Conservation (phyloP, 352 stramenopile genomes). For the Phytophthora sp. region DNA sequence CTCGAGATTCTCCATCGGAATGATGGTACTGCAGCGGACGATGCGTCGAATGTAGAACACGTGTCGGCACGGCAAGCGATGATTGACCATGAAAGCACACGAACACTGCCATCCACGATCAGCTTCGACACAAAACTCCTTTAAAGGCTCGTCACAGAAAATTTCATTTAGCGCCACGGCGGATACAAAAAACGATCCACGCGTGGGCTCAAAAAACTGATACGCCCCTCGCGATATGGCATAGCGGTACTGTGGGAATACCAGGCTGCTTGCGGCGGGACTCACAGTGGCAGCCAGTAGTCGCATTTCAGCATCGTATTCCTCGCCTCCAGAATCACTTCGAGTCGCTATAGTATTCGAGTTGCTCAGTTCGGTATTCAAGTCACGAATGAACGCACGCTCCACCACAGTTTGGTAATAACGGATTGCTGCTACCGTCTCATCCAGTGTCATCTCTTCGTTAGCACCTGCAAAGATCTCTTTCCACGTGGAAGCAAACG, state of each 20-base stretch:
- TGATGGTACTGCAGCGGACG: slow-evolving; percentile 37
- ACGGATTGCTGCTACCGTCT: slow-evolving; percentile 39
- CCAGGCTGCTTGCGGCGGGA: slow-evolving; percentile 28
- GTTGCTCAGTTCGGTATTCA: slow-evolving; percentile 18
- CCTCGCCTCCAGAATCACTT: slow-evolving; percentile 9
- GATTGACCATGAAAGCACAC: slow-evolving; percentile 47
- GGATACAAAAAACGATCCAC: slow-evolving; percentile 39
- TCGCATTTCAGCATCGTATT: slow-evolving; percentile 42
- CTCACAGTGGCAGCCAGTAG: slow-evolving; percentile 36
- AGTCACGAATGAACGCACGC: slow-evolving; percentile 32
- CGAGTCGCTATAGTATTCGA: slow-evolving; percentile 4
- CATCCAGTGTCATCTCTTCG: slow-evolving; percentile 39
- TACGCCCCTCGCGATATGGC: slow-evolving; percentile 35
- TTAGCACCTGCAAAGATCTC: slow-evolving; percentile 36
- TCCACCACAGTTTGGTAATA: slow-evolving; percentile 47
- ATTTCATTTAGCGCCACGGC: slow-evolving; percentile 36
- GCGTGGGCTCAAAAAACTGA: slow-evolving; percentile 43
- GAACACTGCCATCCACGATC: slow-evolving; percentile 45
- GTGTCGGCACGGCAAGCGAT: slow-evolving; percentile 41
- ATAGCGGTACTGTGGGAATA: slow-evolving; percentile 41
- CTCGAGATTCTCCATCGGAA: slow-evolving; percentile 37
- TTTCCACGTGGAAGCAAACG: slow-evolving; percentile 32
- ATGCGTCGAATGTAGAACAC: slow-evolving; percentile 47
- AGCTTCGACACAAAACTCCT: slow-evolving; percentile 44
- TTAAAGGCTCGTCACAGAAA: slow-evolving; percentile 39